Evolutionary conservation across 2,329 filamentous ascomycete genomes (phyloP).

Genomic region (Colletotrichum euphorbiae): DNA sequence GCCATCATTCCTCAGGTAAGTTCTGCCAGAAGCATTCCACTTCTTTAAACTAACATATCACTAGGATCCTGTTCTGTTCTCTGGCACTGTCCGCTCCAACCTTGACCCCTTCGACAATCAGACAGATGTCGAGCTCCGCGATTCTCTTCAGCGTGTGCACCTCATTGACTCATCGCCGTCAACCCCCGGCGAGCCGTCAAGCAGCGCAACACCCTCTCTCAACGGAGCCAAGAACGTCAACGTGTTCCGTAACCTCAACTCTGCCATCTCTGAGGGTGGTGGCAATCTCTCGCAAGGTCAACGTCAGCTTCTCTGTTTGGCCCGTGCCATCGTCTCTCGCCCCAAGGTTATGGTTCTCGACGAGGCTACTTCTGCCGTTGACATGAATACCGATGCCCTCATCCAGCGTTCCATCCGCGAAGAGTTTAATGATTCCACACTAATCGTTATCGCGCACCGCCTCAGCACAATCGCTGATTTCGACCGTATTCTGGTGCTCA

Average conservation of each 20-base stretch:
- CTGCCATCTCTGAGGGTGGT: slow-evolving; percentile 76
- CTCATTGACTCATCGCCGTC: slow-evolving; percentile 61
- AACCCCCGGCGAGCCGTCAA: slow-evolving; percentile 54
- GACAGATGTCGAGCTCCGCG: slow-evolving; percentile 74
- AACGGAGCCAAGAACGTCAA: slow-evolving; percentile 67
- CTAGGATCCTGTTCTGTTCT: slow-evolving; percentile 83
- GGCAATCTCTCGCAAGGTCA: slow-evolving; percentile 82
- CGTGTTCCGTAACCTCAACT: slow-evolving; percentile 71
- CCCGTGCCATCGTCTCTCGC: slow-evolving; percentile 76
- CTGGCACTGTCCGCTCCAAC: slow-evolving; percentile 80
- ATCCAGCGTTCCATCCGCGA: slow-evolving; percentile 80
- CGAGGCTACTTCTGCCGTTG: slow-evolving; percentile 82
- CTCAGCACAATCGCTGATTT: slow-evolving; percentile 83
- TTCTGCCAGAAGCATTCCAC: background rate
- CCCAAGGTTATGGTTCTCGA: slow-evolving; percentile 85
- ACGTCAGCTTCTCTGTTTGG: slow-evolving; percentile 80
- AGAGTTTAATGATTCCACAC: slow-evolving; percentile 75
- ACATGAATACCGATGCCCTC: slow-evolving; percentile 79
- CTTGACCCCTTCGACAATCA: slow-evolving; percentile 81
- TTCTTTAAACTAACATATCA: slow-evolving; percentile 30
- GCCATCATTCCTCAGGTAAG: slow-evolving; percentile 79
- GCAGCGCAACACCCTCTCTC: slow-evolving; percentile 44
- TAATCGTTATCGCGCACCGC: slow-evolving; percentile 72
- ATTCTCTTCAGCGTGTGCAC: slow-evolving; percentile 77
- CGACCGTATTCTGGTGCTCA: slow-evolving; percentile 78